These are phyloP conservation scores for Elongisporangium undulatum DNA, from an alignment of 352 stramenopile species.

Conservation along the genomic window DNA sequence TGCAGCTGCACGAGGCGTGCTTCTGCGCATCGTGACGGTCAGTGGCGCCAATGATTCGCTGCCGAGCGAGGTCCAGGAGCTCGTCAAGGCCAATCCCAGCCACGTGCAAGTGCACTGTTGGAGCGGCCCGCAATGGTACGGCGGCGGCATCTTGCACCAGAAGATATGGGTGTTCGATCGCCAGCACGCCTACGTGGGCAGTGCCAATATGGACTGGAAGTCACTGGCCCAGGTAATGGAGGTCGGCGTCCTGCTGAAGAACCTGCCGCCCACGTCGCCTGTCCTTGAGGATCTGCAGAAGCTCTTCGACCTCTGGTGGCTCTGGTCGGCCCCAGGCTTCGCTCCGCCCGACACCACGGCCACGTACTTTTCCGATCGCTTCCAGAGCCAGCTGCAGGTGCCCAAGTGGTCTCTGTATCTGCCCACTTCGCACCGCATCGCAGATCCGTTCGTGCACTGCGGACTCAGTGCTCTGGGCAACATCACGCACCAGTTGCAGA, in stretches of 20 bases:
- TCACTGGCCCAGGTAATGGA: conserved; percentile 83
- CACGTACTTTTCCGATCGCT: conserved; percentile 52
- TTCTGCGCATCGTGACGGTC: conserved; percentile 49
- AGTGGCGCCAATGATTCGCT: conserved; percentile 14
- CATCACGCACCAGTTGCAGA: conserved; percentile 48
- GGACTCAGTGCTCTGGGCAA: conserved; percentile 40
- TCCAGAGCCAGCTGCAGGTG: conserved; percentile 51
- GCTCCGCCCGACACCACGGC: conserved; percentile 18
- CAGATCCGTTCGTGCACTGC: conserved; percentile 48
- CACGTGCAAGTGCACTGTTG: conserved; percentile 52
- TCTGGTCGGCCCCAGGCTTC: conserved; percentile 35
- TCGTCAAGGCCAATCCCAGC: conserved; percentile 22
- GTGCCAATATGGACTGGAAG: conserved; percentile 87
- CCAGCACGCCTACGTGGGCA: conserved; percentile 66
- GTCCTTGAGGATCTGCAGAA: conserved; percentile 52
- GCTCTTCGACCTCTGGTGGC: conserved; percentile 76
- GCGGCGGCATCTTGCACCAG: conserved; percentile 77
- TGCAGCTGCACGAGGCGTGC: conserved; percentile 42
- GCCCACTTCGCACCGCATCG: conserved; percentile 14
- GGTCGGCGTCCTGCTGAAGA: conserved; percentile 60
- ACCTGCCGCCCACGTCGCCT: conserved; percentile 22
- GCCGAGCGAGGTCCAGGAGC: conserved; percentile 49
- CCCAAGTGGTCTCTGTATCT: conserved; percentile 58
- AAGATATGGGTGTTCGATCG: conserved; percentile 79
- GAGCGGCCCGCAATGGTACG: conserved; percentile 67